Conservation (phyloP, 1,139 yeast genomes). For the Wickerhamomyces sp. region DNA sequence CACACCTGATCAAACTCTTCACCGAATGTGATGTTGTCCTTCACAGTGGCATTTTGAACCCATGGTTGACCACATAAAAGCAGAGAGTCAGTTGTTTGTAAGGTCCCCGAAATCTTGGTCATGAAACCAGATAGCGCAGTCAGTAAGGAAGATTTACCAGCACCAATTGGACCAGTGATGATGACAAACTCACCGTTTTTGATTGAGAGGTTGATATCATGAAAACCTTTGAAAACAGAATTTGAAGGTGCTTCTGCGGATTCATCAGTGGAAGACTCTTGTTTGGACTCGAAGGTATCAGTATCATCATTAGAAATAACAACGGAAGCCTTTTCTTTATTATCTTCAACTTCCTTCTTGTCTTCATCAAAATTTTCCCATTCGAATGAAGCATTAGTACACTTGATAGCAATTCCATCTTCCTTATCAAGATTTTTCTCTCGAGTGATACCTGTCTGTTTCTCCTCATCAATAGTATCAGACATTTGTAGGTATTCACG, state of each 20-base stretch:
- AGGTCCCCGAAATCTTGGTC: slow-evolving; percentile 37
- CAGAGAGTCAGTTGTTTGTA: slow-evolving; percentile 35
- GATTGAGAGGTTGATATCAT: slow-evolving; percentile 31
- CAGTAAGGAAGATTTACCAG: slow-evolving; percentile 44
- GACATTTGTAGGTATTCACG: slow-evolving; percentile 47
- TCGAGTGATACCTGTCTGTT: slow-evolving; percentile 26
- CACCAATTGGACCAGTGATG: slow-evolving; percentile 45
- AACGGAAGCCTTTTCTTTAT: slow-evolving; percentile 8
- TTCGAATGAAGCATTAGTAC: slow-evolving; percentile 51
- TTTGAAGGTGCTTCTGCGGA: slow-evolving; percentile 6
- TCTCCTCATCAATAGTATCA: slow-evolving; percentile 31
- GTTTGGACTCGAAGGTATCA: slow-evolving; percentile 7
- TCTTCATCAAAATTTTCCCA: slow-evolving; percentile 56
- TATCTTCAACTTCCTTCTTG: slow-evolving; percentile 14
- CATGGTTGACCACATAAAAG: slow-evolving; percentile 56
- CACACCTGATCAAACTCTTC: slow-evolving; percentile 44
- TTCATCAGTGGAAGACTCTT: slow-evolving; percentile 1
- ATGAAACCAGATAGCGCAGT: slow-evolving; percentile 46
- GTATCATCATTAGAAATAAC: slow-evolving; percentile 11
- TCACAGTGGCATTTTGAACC: slow-evolving; percentile 80
- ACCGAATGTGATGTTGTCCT: slow-evolving; percentile 75
- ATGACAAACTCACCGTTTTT: slow-evolving; percentile 40
- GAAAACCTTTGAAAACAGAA: slow-evolving; percentile 36
- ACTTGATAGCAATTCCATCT: slow-evolving; percentile 35
- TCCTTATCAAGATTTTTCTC: background rate